Base-by-base conservation (phyloP, 75 land plant species). In the Sequoia sempervirens region DNA sequence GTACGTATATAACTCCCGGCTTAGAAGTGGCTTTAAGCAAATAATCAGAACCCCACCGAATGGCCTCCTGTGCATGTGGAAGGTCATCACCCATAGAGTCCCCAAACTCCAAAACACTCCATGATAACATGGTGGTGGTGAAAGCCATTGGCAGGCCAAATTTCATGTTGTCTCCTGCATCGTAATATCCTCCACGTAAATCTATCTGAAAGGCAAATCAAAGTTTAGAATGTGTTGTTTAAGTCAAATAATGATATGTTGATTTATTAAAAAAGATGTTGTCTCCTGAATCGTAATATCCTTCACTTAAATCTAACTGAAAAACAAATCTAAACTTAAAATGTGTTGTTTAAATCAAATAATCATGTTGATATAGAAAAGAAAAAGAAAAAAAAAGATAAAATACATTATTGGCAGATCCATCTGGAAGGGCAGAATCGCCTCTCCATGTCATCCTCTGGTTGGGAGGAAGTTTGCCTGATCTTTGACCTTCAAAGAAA, bases 61-160 rank as follows among this genome's bases (percentile, higher is more conserved):
- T 85, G 1, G 96, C 91, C 30, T 56, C 87, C 17, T 82, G 56
- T 0, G 92, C 87, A 34, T 87, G 61, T 8, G 58, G 76, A 11
- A 96, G 83, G 84, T 96, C 87, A 8, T 86, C 40, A 0, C 90
- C 91, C 88, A 88, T 79, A 8, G 75, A 80, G 37, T 84, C 87
- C 5, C 91, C 93, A 82, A 81, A 93, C 80, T 96, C 98, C 30
- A 94, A 72, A n/a, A 87, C 85, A 40, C 93, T 76, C 98, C 98
- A 96, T 4, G 96, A 88, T 11, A 96, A 91, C 90, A 94, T 88
- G 2, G 98, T 93, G 40, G 93, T 91, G 15, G 94, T 89, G 90
- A 88, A 96, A 6, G 98, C 98, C 95, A 96, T 92, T 26, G 98
- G 98, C n/a, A 96, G 85, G 45, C 92, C 90, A 89, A 96, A 96